Evolutionary conservation across 352 stramenopile species (phyloP).

Genomic region (Pythium dissotocum): DNA sequence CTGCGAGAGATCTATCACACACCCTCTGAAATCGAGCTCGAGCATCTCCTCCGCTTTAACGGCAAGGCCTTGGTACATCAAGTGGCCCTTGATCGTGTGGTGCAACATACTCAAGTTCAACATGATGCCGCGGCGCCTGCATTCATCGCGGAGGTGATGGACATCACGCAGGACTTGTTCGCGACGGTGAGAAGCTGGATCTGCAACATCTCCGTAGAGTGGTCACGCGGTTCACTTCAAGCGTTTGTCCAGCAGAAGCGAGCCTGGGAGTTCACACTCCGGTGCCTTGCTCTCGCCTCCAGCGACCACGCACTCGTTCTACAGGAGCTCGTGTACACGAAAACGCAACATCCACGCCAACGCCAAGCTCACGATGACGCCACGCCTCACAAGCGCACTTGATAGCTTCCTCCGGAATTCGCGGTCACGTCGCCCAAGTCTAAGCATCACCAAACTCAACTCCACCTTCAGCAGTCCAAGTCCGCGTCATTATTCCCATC

Average conservation of each 20-base stretch:
- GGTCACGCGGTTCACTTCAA: background rate
- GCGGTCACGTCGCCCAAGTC: too few relatives aligned
- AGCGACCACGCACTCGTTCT: background rate
- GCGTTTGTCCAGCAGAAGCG: background rate
- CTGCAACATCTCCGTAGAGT: background rate
- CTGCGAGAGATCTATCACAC: background rate
- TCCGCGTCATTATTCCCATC: too few relatives aligned
- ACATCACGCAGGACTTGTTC: background rate
- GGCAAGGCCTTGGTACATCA: background rate
- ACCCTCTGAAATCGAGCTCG: background rate
- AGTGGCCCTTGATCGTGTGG: too few relatives aligned
- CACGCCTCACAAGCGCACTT: too few relatives aligned
- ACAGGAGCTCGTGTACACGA: background rate
- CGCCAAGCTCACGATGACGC: too few relatives aligned
- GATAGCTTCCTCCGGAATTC: too few relatives aligned
- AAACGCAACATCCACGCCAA: background rate
- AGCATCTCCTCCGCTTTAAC: background rate
- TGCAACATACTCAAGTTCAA: too few relatives aligned
- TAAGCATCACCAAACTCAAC: too few relatives aligned
- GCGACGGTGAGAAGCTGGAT: background rate
- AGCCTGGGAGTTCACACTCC: background rate
- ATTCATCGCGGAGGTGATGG: background rate
- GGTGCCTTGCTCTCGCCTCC: background rate
- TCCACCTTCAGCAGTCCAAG: too few relatives aligned
- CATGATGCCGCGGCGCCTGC: too few relatives aligned